Conservation (phyloP, 2,329 filamentous ascomycete genomes). For the Clarireedia monteithiana region DNA sequence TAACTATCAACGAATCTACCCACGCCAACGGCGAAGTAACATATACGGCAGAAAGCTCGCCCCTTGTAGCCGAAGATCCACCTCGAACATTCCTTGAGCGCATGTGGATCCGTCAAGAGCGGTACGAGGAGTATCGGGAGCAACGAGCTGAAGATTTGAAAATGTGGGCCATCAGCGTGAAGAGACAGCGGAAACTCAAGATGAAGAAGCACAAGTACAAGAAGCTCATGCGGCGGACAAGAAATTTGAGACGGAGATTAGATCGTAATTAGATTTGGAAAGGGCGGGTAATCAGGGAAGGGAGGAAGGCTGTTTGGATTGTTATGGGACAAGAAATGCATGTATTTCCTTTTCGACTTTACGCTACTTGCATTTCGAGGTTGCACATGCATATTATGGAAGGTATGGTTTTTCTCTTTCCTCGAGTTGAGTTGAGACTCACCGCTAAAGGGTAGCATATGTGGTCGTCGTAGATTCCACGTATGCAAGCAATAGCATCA, state of each 20-base stretch:
- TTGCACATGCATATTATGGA: constrained; percentile 1
- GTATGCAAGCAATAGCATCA: not conserved
- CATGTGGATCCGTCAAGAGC: constrained; percentile 56
- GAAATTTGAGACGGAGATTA: constrained; percentile 72
- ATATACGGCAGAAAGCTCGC: constrained; percentile 53
- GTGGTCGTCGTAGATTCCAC: not conserved
- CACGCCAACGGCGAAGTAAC: constrained; percentile 52
- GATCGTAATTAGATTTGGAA: constrained; percentile 28
- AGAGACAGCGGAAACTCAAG: constrained; percentile 85
- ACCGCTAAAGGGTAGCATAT: not conserved
- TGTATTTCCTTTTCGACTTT: not conserved
- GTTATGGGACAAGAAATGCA: not conserved
- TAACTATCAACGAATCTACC: constrained; percentile 60
- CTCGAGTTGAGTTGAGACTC: not conserved
- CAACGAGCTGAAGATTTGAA: constrained; percentile 40
- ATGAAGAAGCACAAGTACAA: constrained; percentile 99
- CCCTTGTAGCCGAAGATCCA: constrained; percentile 41
- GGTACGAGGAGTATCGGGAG: constrained; percentile 33
- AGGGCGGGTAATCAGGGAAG: not conserved
- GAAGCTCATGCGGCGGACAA: constrained; percentile 92
- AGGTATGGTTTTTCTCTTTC: not conserved
- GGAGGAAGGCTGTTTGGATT: not conserved
- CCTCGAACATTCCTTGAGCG: constrained; percentile 57
- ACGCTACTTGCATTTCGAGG: not conserved
- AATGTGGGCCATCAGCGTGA: constrained; percentile 84